Percentiles rank a stretch among this genome's conserved stretches.
These are phyloP conservation scores for Phialocephala sp. DNA, from an alignment of 2,329 filamentous ascomycete genomes.

Conservation along the genomic window DNA sequence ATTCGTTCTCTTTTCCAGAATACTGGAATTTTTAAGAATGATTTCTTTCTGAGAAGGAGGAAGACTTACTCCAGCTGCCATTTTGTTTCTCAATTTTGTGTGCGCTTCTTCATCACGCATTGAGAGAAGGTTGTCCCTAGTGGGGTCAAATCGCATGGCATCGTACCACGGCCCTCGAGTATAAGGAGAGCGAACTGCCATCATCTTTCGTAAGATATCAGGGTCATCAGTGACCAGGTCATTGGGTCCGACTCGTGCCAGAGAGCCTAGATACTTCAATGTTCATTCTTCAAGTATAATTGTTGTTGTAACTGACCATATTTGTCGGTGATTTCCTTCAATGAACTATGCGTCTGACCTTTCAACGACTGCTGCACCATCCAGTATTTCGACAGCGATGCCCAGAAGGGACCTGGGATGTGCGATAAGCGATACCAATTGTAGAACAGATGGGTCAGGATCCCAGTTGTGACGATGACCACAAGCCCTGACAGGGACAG, in stretches of 20 bases:
- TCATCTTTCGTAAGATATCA: slow-evolving; percentile 30
- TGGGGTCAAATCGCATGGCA: slow-evolving; percentile 55
- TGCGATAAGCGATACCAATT: slow-evolving; percentile 10
- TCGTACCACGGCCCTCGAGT: slow-evolving; percentile 42
- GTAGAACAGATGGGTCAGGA: neutral
- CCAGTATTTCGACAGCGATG: slow-evolving; percentile 8
- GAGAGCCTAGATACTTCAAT: slow-evolving; percentile 16
- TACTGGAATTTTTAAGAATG: slow-evolving; percentile 46
- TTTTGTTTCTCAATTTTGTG: slow-evolving; percentile 50
- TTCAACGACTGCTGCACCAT: slow-evolving; percentile 1
- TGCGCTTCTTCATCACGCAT: slow-evolving; percentile 52
- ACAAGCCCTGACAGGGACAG: neutral
- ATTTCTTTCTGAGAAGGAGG: slow-evolving; percentile 49
- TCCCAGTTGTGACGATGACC: neutral
- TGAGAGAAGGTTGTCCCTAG: slow-evolving; percentile 57
- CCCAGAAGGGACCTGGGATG: slow-evolving; percentile 11
- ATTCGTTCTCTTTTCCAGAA: slow-evolving; percentile 58
- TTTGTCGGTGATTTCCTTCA: neutral
- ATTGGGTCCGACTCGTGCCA: slow-evolving; percentile 34
- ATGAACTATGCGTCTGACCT: neutral
- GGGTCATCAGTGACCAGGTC: slow-evolving; percentile 29
- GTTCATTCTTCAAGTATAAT: neutral
- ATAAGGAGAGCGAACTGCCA: slow-evolving; percentile 31
- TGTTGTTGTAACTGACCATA: neutral
- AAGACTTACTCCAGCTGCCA: slow-evolving; percentile 54